These are phyloP conservation scores for Actinomortierella ambigua DNA, from an alignment of 371 early-diverging fungal species.

Conservation along the genomic window DNA sequence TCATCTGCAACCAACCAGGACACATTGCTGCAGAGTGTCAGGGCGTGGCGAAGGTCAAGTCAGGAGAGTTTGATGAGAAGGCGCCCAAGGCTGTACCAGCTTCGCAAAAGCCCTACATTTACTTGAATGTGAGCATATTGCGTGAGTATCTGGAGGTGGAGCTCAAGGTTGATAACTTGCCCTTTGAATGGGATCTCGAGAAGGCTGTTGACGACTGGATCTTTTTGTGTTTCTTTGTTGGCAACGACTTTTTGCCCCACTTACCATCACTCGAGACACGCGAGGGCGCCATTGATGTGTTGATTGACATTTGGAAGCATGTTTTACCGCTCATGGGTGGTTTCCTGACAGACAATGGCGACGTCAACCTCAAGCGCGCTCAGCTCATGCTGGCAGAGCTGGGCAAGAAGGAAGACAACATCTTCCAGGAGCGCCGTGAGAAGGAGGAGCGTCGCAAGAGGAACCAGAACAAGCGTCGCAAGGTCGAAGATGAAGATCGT, in stretches of 20 bases:
- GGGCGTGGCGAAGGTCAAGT: constrained; percentile 70
- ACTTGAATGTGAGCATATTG: constrained; percentile 86
- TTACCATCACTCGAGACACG: constrained; percentile 97
- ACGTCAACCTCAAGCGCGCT: constrained; percentile 78
- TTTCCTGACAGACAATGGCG: constrained; percentile 88
- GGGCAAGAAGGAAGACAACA: constrained; percentile 84
- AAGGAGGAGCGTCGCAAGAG: constrained; percentile 55
- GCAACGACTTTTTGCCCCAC: constrained; percentile 98
- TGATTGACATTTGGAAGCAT: constrained; percentile 89
- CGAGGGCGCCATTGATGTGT: constrained; percentile 94
- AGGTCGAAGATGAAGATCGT: constrained; percentile 28
- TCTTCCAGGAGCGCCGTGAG: constrained; percentile 77
- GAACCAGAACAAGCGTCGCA: constrained; percentile 29
- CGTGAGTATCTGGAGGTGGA: constrained; percentile 94
- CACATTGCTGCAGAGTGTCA: constrained; percentile 83
- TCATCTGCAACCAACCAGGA: constrained; percentile 84
- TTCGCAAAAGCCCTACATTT: constrained; percentile 84
- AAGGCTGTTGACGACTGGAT: constrained; percentile 99
- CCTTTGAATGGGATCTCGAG: constrained; percentile 83
- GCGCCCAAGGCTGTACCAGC: constrained; percentile 20
- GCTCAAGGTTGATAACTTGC: constrained; percentile 67
- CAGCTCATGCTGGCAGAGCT: constrained; percentile 82
- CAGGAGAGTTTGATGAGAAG: constrained; percentile 65
- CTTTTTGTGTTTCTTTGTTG: constrained; percentile 98
- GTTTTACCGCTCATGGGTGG: constrained; percentile 76